phyloP scores from a whole-genome alignment of 1,139 yeast genomes.

The Suhomyces taliae region DNA sequence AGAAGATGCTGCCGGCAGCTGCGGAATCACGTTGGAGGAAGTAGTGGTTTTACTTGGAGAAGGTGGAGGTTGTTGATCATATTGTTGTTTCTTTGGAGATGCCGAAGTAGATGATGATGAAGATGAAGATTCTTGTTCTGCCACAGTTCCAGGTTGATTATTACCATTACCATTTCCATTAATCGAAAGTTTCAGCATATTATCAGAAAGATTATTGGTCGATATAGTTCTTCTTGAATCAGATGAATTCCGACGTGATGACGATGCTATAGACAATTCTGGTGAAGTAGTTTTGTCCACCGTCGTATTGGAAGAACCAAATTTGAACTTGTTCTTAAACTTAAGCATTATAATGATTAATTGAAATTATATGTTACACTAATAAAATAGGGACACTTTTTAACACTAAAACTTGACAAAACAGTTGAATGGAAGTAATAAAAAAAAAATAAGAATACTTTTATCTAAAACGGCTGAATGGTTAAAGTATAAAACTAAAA shows the following conservation, averaged over 20 bases:
- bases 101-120: conserved; percentile 11
- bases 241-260: conserved; percentile 24
- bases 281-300: conserved; percentile 20
- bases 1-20: conserved; percentile 1
- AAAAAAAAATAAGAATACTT: too few relatives aligned
- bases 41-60: not conserved
- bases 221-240: conserved; percentile 31
- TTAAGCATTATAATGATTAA: conserved; percentile 30
- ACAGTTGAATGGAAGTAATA: too few relatives aligned
- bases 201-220: conserved; percentile 25
- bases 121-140: conserved; percentile 9
- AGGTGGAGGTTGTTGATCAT: not conserved
- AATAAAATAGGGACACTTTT: too few relatives aligned
- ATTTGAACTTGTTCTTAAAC: conserved; percentile 49
- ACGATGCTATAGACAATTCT: conserved; percentile 12
- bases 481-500: too few relatives aligned
- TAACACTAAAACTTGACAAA: too few relatives aligned
- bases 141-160: not conserved
- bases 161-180: conserved; percentile 9
- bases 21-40: not conserved
- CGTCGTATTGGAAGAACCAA: conserved; percentile 30
- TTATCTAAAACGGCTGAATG: too few relatives aligned
- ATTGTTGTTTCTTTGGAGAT: conserved; percentile 5
- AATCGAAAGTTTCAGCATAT: conserved; percentile 30
- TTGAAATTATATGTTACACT: too few relatives aligned